These are phyloP conservation scores for Syzygium syzygioides DNA, from an alignment of 441 rosid species.

Conservation along the genomic window DNA sequence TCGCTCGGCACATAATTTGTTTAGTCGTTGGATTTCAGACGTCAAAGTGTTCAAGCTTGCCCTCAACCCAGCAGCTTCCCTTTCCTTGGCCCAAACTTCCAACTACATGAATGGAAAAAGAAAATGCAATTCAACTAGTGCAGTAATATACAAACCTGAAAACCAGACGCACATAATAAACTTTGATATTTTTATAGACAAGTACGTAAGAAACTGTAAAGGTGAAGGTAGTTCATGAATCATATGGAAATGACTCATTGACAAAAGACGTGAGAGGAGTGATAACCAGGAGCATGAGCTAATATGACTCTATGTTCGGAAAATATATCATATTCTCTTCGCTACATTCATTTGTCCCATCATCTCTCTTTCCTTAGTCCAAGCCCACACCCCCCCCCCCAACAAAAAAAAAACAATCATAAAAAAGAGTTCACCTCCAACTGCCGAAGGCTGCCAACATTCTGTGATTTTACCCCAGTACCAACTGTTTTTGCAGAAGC, in stretches of 20 bases:
- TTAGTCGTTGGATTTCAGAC: slow-evolving; percentile 78
- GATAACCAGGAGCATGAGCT: neutral
- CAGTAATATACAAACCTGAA: neutral
- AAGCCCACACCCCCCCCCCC: neutral
- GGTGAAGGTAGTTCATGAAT: neutral
- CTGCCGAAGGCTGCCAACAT: slow-evolving; percentile 64
- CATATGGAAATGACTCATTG: neutral
- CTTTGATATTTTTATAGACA: neutral
- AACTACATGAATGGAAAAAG: slow-evolving; percentile 35
- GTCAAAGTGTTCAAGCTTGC: slow-evolving; percentile 80
- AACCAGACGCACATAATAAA: neutral
- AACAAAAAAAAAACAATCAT: neutral
- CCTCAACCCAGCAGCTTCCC: slow-evolving; percentile 85
- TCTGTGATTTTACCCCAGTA: slow-evolving; percentile 56
- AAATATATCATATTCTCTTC: neutral
- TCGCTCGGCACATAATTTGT: slow-evolving; percentile 86
- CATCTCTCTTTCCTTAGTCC: neutral
- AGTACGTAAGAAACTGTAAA: neutral
- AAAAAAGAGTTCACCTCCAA: slow-evolving; percentile 51
- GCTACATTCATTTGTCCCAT: neutral
- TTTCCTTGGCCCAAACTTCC: slow-evolving; percentile 95
- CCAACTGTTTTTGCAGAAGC: slow-evolving; percentile 45
- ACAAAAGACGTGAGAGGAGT: neutral
- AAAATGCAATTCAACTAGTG: slow-evolving; percentile 2
- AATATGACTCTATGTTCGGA: neutral